Evolutionary conservation across 225 moss, liverwort and hornwort species (phyloP).

Genomic region (Marchantia paleacea): DNA sequence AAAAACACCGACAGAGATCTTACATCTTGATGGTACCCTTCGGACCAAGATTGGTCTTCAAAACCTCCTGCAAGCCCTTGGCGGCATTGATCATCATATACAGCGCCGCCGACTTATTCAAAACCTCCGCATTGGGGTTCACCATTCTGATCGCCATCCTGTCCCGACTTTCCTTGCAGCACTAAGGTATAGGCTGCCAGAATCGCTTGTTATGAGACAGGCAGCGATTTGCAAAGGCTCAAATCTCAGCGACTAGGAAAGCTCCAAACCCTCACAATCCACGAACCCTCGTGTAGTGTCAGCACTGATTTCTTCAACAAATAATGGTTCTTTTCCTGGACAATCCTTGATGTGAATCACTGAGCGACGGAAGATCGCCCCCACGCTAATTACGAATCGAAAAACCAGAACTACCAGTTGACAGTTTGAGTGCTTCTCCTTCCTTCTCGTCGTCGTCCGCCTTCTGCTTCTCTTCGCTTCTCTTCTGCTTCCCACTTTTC

Average conservation of each 20-base stretch:
- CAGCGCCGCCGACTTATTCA: conserved; percentile 92
- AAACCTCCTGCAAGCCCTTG: conserved; percentile 86
- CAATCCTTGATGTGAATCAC: not conserved
- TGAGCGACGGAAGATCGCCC: not conserved
- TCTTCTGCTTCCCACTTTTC: not conserved
- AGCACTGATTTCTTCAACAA: not conserved
- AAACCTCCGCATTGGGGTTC: conserved; percentile 88
- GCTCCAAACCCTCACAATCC: conserved; percentile 5
- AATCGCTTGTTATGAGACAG: not conserved
- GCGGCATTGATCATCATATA: conserved; percentile 94
- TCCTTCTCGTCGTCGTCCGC: not conserved
- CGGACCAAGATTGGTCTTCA: conserved; percentile 94
- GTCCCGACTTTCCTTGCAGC: not conserved
- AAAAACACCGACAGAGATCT: not conserved
- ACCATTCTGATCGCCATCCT: conserved; percentile 77
- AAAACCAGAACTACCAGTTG: not conserved
- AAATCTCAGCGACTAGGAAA: not conserved
- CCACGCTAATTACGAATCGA: not conserved
- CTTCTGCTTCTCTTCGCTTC: not conserved
- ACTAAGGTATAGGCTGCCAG: not conserved
- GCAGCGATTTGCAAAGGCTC: not conserved
- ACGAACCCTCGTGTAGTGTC: not conserved
- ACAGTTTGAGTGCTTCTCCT: not conserved
- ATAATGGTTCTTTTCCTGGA: not conserved
- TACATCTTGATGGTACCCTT: conserved; percentile 97